phyloP scores from a whole-genome alignment of 768 basidiomycete genomes.

The Chalciporus sphaerocephalus region DNA sequence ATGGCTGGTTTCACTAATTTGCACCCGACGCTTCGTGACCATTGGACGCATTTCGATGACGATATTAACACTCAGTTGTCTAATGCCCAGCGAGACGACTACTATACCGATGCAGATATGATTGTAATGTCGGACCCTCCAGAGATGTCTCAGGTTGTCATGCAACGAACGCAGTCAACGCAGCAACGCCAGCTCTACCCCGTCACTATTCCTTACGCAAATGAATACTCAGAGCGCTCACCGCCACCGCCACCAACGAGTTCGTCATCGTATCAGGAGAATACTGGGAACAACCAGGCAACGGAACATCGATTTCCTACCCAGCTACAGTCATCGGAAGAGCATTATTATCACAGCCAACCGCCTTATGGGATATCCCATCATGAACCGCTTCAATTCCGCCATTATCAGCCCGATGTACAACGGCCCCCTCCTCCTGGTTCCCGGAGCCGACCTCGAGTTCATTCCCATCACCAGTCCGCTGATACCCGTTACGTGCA shows the following conservation, averaged over 20 bases:
- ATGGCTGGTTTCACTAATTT: constrained; percentile 38
- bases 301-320: neutral
- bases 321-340: neutral
- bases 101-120: constrained; percentile 22
- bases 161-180: constrained; percentile 13
- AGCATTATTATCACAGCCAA: neutral
- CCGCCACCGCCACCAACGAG: neutral
- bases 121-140: constrained; percentile 5
- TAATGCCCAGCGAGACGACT: constrained; percentile 29
- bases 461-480: constrained; percentile 8
- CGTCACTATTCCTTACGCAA: constrained; percentile 18
- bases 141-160: neutral
- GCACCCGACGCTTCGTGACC: constrained; percentile 54
- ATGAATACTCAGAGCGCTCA: constrained; percentile 1
- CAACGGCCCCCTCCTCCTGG: constrained; percentile 8
- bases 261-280: constrained; percentile 8
- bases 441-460: constrained; percentile 18
- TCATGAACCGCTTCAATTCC: constrained; percentile 4
- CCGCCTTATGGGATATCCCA: constrained; percentile 9
- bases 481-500: constrained; percentile 15
- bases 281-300: constrained; percentile 1
- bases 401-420: constrained; percentile 12
- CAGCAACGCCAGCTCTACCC: constrained; percentile 24
- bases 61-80: constrained; percentile 49
- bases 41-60: constrained; percentile 54